Conservation (phyloP, 257 asterid species). For the Ophiorrhiza pumila region DNA sequence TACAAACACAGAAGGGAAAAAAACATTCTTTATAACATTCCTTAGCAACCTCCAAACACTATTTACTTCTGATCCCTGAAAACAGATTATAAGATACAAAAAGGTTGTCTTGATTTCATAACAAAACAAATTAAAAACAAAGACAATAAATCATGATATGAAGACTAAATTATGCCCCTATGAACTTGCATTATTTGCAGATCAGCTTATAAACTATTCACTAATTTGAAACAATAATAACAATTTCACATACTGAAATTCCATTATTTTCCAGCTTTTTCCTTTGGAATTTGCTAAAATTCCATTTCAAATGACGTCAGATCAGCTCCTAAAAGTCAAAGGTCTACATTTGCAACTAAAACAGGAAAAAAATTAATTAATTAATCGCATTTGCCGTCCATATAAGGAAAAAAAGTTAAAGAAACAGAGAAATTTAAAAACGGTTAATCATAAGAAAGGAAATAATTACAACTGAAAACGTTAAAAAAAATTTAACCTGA, state of each 20-base stretch:
- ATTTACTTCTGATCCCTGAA: background rate
- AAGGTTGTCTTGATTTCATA: background rate
- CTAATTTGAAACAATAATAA: background rate
- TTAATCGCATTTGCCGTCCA: background rate
- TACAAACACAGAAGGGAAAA: slow-evolving; percentile 21
- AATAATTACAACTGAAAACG: background rate
- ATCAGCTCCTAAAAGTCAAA: slow-evolving; percentile 1
- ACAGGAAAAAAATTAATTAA: no score
- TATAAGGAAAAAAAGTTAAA: background rate
- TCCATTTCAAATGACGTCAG: background rate
- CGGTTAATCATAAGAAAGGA: background rate
- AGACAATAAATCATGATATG: no score
- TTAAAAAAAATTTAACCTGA: slow-evolving; percentile 45
- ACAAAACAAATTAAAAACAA: no score
- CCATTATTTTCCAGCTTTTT: background rate
- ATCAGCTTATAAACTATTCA: background rate
- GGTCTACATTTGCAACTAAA: no score
- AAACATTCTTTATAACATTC: background rate
- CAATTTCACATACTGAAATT: background rate
- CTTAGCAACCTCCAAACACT: background rate
- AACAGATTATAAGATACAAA: background rate
- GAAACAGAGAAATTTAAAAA: background rate
- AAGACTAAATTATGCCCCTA: no score
- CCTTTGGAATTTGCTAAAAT: background rate
- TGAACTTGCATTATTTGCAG: no score